These are phyloP conservation scores for Paecilomyces sp. DNA, from an alignment of 2,329 filamentous ascomycete genomes.

Conservation along the genomic window DNA sequence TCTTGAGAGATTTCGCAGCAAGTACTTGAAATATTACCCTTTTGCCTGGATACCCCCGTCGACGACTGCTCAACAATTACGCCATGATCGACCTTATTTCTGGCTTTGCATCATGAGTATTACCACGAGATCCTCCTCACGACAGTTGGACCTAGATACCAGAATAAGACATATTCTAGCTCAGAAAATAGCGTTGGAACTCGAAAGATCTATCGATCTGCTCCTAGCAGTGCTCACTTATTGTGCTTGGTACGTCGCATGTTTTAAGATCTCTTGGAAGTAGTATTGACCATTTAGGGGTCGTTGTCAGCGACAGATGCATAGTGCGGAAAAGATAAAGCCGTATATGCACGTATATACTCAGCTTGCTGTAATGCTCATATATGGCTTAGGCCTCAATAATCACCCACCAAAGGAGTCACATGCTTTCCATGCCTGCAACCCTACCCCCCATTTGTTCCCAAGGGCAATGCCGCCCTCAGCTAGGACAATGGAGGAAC, in stretches of 20 bases:
- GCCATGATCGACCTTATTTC: conserved; percentile 39
- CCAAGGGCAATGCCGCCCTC: conserved; percentile 8
- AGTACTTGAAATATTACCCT: conserved; percentile 39
- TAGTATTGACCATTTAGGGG: conserved; percentile 4
- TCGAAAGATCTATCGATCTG: conserved; percentile 47
- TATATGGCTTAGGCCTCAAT: conserved; percentile 12
- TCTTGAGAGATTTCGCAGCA: conserved; percentile 36
- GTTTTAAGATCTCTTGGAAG: background rate
- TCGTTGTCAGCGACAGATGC: conserved; percentile 3
- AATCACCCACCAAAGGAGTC: conserved; percentile 5
- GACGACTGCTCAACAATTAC: conserved; percentile 34
- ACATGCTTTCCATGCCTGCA: background rate
- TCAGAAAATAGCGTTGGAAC: conserved; percentile 40
- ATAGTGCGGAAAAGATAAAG: background rate
- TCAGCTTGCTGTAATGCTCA: conserved; percentile 9
- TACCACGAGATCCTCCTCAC: conserved; percentile 35
- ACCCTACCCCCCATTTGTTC: background rate
- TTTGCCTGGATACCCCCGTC: conserved; percentile 36
- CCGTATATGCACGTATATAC: conserved; percentile 6
- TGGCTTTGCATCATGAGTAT: conserved; percentile 46
- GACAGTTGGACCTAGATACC: conserved; percentile 35
- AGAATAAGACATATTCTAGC: conserved; percentile 40
- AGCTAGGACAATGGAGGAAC: conserved; percentile 38
- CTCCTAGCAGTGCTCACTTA: conserved; percentile 44
- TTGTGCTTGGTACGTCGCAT: conserved; percentile 38